Base-by-base conservation (phyloP, 306 rosid genomes). In the Vachellia collinsii region DNA sequence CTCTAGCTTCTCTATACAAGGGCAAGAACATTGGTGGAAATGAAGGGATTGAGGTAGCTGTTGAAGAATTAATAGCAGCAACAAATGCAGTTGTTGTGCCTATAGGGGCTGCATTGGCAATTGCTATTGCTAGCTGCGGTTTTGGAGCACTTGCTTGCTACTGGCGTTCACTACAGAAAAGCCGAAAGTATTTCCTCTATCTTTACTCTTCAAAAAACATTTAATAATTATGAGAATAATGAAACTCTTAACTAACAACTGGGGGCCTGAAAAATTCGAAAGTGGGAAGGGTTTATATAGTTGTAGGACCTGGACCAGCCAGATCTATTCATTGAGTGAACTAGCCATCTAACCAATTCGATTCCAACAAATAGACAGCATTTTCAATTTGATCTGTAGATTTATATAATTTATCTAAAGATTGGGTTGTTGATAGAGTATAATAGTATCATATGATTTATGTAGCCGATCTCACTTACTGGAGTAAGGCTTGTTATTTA, bases 111-210 rank as follows among this genome's bases (percentile, higher is more conserved):
- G 99, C 99, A 51, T 82, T 95, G 84, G 98, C 98, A 17, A 90
- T 95, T 72, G 98, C 98, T 85, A 86, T 93, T 78, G 99, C 98
- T 80, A 93, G 99, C 84, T 95, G 98, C 81, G 99, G 94, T 75
- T 95, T 95, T 25, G 99, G 99, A 66, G 99, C 95, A 43, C 97
- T 95, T 11, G 99, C 99, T 61, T 95, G 96, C 87, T 93, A 90
- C 90, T 95, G 99, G 99, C 98, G 99, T 20, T 95, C 98, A 1
- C 97, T 88, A 82, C 99, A 95, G 72, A 95, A 93, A 95, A 95
- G 96, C 86, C 98, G 97, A 92, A 95, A 95, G 99, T 95, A 93
- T 91, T 91, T 86, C 71, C 97, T 90, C 91, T 94, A 90, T 80
- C 98, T 89, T 87, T 90, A 87, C 92, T 90, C 97, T 93, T 88